A percentile compares a stretch with the other conserved stretches of the same genome.
phyloP scores from a whole-genome alignment of 2,329 filamentous ascomycete species.

The Chaetomium olivaceum region DNA sequence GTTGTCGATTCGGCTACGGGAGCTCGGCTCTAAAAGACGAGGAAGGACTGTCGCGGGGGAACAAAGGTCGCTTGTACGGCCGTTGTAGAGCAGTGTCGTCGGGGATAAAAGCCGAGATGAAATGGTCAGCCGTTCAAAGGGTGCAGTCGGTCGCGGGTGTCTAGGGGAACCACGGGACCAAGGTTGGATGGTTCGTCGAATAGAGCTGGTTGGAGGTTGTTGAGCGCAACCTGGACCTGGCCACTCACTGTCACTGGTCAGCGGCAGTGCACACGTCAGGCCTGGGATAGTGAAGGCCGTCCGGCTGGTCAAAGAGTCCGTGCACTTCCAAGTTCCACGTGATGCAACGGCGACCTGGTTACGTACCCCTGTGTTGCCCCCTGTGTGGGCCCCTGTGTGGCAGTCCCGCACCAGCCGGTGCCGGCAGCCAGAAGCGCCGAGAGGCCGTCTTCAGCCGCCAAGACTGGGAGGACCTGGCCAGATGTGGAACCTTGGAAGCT shows the following conservation, averaged over 20 bases:
- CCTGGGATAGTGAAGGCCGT: slow-evolving; percentile 17
- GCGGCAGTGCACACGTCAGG: slow-evolving; percentile 30
- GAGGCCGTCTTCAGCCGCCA: not conserved
- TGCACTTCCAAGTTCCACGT: slow-evolving; percentile 29
- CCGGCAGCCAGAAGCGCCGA: slow-evolving; percentile 3
- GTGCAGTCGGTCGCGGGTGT: slow-evolving; percentile 12
- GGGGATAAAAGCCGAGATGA: not conserved
- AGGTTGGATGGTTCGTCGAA: slow-evolving; percentile 18
- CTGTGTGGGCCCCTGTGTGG: no score
- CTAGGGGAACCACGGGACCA: slow-evolving; percentile 24
- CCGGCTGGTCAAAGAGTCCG: slow-evolving; percentile 11
- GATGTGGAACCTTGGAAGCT: slow-evolving; percentile 1
- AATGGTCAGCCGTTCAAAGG: slow-evolving; percentile 2
- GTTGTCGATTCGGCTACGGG: slow-evolving; percentile 16
- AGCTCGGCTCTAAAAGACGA: slow-evolving; percentile 13
- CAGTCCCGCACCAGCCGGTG: slow-evolving; percentile 16
- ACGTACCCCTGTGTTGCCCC: slow-evolving; percentile 11
- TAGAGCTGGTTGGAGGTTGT: slow-evolving; percentile 24
- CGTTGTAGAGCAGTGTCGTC: not conserved
- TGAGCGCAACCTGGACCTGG: slow-evolving; percentile 25
- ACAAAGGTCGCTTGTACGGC: slow-evolving; percentile 9
- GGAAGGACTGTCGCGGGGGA: slow-evolving; percentile 6
- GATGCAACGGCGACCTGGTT: slow-evolving; percentile 21
- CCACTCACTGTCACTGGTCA: slow-evolving; percentile 27
- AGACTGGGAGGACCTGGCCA: not conserved